phyloP scores from a whole-genome alignment of 1,284 basidiomycete species.

The Ganoderma sp. region DNA sequence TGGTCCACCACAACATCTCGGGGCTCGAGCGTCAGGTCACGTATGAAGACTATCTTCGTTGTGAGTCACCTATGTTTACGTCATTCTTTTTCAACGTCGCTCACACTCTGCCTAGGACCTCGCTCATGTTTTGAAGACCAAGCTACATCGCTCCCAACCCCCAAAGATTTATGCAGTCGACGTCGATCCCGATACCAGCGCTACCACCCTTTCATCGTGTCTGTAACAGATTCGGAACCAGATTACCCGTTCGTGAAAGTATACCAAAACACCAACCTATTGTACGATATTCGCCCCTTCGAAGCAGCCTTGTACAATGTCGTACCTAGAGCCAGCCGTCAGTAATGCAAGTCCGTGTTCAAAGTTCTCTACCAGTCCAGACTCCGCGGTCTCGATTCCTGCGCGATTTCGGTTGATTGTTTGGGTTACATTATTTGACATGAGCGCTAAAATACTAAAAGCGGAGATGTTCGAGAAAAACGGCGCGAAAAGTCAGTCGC shows the following conservation, averaged over 20 bases:
- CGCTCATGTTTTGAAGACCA: conserved; percentile 20
- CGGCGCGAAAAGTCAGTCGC: not conserved
- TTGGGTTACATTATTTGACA: not conserved
- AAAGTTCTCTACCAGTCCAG: too few relatives aligned
- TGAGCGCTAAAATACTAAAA: not conserved
- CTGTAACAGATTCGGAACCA: not conserved
- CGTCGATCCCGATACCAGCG: not conserved
- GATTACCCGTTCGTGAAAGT: not conserved
- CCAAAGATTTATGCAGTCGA: conserved; percentile 19
- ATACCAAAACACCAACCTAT: conserved; percentile 1
- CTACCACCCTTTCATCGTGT: not conserved
- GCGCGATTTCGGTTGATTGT: not conserved
- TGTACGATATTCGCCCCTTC: conserved; percentile 15
- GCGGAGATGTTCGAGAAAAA: not conserved
- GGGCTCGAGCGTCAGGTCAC: conserved; percentile 19
- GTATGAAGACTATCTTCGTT: conserved; percentile 25
- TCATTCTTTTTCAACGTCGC: not conserved
- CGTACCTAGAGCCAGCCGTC: not conserved
- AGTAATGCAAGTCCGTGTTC: not conserved
- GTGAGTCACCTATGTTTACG: conserved; percentile 12
- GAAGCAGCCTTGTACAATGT: not conserved
- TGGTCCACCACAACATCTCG: conserved; percentile 41
- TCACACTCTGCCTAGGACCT: conserved; percentile 12
- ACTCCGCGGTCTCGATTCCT: too few relatives aligned
- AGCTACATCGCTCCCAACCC: conserved; percentile 17